phyloP scores from a whole-genome alignment of 352 stramenopile species.

The Phytopythium ostracodes region DNA sequence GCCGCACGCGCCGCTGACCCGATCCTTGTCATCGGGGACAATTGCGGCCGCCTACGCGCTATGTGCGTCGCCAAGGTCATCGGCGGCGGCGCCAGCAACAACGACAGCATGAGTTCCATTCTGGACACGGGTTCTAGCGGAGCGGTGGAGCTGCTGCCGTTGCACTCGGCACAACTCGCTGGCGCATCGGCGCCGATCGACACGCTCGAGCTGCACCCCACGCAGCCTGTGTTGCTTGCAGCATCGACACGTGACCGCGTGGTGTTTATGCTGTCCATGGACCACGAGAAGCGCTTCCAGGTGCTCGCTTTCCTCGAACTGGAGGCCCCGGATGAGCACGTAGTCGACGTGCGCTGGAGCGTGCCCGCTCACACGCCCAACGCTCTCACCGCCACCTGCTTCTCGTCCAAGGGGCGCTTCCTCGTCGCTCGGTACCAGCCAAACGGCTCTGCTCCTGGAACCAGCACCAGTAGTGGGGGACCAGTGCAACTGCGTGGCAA shows the following conservation, averaged over 20 bases:
- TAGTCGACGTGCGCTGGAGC: conserved; percentile 66
- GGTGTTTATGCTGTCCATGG: conserved; percentile 61
- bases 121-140: conserved; percentile 6
- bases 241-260: conserved; percentile 39
- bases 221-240: conserved; percentile 44
- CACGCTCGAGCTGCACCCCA: conserved; percentile 53
- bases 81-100: conserved; percentile 16
- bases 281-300: conserved; percentile 66
- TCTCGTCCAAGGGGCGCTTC: conserved; percentile 43
- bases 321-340: conserved; percentile 23
- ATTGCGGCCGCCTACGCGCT: conserved; percentile 48
- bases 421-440: conserved; percentile 35
- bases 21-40: conserved; percentile 56
- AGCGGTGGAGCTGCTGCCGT: conserved; percentile 51
- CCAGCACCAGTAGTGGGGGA: conserved; percentile 9
- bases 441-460: conserved; percentile 7
- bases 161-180: conserved; percentile 56
- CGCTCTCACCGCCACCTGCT: conserved; percentile 54
- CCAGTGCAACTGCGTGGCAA: conserved; percentile 30
- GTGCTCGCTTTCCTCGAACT: conserved; percentile 55
- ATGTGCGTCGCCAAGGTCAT: conserved; percentile 52
- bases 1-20: conserved; percentile 45
- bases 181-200: conserved; percentile 30
- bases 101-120: background rate
- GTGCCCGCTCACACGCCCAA: conserved; percentile 25